Conservation (phyloP, 2,329 filamentous ascomycete species). For the Aspergillus transmontanensis region DNA sequence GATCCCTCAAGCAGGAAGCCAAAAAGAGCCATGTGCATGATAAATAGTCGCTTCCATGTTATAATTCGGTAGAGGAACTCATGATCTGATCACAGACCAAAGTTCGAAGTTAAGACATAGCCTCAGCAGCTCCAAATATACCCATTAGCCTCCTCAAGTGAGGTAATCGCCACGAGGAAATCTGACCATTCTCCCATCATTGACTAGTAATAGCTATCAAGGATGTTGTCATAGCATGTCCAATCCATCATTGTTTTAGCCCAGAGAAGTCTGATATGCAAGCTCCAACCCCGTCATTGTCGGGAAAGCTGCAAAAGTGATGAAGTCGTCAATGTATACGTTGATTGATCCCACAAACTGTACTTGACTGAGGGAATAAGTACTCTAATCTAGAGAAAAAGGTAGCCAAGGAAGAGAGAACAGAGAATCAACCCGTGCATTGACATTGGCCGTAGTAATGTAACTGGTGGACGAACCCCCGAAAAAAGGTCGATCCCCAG, state of each 20-base stretch:
- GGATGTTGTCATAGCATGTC: background rate
- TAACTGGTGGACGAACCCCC: background rate
- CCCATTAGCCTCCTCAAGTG: background rate
- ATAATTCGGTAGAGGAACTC: constrained; percentile 8
- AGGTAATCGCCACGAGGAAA: background rate
- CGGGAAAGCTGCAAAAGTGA: background rate
- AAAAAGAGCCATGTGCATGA: constrained; percentile 17
- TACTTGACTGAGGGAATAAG: background rate
- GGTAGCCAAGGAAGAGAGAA: background rate
- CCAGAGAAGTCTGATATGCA: background rate
- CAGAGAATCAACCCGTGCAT: background rate
- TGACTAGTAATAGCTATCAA: background rate
- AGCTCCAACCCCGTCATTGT: background rate
- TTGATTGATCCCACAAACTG: background rate
- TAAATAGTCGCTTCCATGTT: constrained; percentile 14
- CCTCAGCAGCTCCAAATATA: background rate
- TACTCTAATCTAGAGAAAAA: background rate
- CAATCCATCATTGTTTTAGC: background rate
- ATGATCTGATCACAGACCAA: constrained; percentile 21
- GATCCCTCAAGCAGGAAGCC: constrained; percentile 10
- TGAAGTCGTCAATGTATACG: background rate
- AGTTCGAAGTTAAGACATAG: constrained; percentile 3
- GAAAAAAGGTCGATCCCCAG: background rate
- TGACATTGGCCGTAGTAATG: background rate
- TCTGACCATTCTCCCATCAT: background rate